Percentiles rank a stretch among this genome's conserved stretches.
Conservation (phyloP, 1,139 yeast species). For the Saccharomyces hybrid region DNA sequence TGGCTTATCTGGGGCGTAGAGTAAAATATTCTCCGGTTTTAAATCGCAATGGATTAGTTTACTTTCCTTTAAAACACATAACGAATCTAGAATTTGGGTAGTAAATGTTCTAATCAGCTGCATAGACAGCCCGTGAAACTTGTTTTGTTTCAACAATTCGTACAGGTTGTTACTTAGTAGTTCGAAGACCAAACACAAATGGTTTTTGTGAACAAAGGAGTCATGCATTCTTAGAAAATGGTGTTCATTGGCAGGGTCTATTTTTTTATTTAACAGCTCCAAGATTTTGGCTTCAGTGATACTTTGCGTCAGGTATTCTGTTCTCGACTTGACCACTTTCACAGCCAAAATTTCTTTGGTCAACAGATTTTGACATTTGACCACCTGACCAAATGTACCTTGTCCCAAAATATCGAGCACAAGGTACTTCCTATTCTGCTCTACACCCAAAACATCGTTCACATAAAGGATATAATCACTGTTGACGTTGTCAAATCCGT, state of each 20-base stretch:
- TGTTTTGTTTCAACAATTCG: constrained; percentile 86
- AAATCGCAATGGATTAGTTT: constrained; percentile 91
- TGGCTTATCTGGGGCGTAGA: constrained; percentile 77
- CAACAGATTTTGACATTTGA: constrained; percentile 84
- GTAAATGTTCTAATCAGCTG: constrained; percentile 72
- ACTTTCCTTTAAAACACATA: constrained; percentile 71
- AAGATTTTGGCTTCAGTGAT: constrained; percentile 82
- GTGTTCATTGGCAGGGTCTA: constrained; percentile 61
- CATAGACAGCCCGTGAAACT: constrained; percentile 83
- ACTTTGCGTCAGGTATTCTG: constrained; percentile 87
- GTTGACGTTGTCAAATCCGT: constrained; percentile 82
- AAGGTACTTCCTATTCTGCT: constrained; percentile 78
- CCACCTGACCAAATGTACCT: constrained; percentile 98
- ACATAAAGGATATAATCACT: constrained; percentile 89
- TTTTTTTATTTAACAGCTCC: constrained; percentile 68
- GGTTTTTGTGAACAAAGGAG: constrained; percentile 87
- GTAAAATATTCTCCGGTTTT: constrained; percentile 88
- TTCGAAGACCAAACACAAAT: constrained; percentile 87
- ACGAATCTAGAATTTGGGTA: constrained; percentile 70
- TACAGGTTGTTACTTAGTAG: constrained; percentile 79
- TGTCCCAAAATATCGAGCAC: constrained; percentile 89
- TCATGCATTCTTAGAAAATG: constrained; percentile 75
- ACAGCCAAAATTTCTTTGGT: constrained; percentile 91
- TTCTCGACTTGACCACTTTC: constrained; percentile 85
- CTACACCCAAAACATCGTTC: constrained; percentile 83